A percentile compares a stretch with the other conserved stretches of the same genome.
Evolutionary conservation across 2,329 filamentous ascomycete species (phyloP).

Genomic region (Ophiocordyceps camponoti-saundersi): DNA sequence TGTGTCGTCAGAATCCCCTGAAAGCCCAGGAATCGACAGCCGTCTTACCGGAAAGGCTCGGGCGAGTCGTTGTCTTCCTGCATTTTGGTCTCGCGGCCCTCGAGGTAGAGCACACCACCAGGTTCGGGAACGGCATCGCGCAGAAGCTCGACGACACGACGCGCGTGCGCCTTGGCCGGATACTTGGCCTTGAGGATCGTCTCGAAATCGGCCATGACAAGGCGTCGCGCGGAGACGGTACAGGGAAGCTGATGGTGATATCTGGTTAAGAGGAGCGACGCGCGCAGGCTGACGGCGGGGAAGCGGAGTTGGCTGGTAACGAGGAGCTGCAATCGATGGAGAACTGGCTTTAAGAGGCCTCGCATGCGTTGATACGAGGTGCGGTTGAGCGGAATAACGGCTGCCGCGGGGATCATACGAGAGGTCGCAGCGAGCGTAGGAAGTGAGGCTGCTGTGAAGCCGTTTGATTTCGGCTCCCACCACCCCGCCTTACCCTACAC

Average conservation of each 20-base stretch:
- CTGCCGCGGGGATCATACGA: not conserved
- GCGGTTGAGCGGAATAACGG: not conserved
- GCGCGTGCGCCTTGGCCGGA: conserved; percentile 76
- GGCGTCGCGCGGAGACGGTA: not conserved
- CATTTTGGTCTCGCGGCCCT: conserved; percentile 65
- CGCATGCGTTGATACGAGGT: not conserved
- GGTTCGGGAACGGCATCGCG: conserved; percentile 45
- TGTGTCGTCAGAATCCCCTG: not conserved
- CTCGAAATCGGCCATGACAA: conserved; percentile 25
- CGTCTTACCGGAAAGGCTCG: conserved; percentile 54
- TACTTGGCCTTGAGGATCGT: conserved; percentile 44
- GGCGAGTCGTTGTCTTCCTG: conserved; percentile 81
- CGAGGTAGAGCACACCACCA: conserved; percentile 66
- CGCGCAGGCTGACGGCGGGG: too few species aligned
- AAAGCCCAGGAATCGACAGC: not conserved
- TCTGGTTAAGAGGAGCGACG: not conserved
- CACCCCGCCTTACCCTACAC: not conserved
- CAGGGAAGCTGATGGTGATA: not conserved
- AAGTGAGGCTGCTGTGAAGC: not conserved
- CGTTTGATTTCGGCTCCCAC: not conserved
- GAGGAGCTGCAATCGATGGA: not conserved
- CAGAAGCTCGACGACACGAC: conserved; percentile 67
- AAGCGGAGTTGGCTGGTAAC: not conserved
- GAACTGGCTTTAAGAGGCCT: not conserved
- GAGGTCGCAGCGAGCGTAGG: not conserved